Base-by-base conservation (phyloP, 2,329 filamentous ascomycete genomes). In the Berkeleyomyces basicola region DNA sequence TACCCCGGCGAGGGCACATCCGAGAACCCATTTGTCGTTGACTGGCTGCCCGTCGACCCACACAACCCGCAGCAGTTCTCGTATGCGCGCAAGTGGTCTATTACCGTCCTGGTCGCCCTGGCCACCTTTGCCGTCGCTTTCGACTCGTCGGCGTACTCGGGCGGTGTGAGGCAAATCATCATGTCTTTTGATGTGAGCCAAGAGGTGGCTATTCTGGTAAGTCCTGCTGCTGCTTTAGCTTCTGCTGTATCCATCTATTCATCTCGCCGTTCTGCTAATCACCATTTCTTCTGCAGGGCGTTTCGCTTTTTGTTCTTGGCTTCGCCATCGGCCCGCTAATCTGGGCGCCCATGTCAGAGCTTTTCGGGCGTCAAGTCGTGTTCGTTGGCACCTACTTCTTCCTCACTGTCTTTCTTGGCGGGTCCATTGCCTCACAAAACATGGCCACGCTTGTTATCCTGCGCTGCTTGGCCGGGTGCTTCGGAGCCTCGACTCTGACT, bases 111-210 rank as follows among this genome's bases (percentile, higher is more conserved):
- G 7, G 81, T 85, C 63, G 84, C 86, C 10, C 68, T 86, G 37
- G 82, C 86, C 11, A 86, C 85, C 1, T 77, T 90, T 51, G 84
- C 79, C 37, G 84, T 89, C 39, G 77, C 87, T 2, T 86, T 90
- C 67, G 81, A 82, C 61, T 87, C 84, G 16, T 85, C 83, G 1
- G 85, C 85, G 40, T 87, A 82, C 70, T 81, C 80, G 3, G 82
- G 82, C 10, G 82, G 81, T 57, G 70, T 83, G 11, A 63, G 67
- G 7, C 73, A 82, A 58, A 76, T 88, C 61, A 75, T 83, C 11
- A 51, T 65, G 1, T 74, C 82, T 42, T 87, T 88, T 66, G 63
- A 72, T 10, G 75, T 82, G 37, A 74, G 72, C 0, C 67, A 67
- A 1, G 79, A 81, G 67, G 72, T 85, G 6, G 79, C 77, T 46